phyloP scores from a whole-genome alignment of 1,284 basidiomycete species.

The Boletellus deceptivus region DNA sequence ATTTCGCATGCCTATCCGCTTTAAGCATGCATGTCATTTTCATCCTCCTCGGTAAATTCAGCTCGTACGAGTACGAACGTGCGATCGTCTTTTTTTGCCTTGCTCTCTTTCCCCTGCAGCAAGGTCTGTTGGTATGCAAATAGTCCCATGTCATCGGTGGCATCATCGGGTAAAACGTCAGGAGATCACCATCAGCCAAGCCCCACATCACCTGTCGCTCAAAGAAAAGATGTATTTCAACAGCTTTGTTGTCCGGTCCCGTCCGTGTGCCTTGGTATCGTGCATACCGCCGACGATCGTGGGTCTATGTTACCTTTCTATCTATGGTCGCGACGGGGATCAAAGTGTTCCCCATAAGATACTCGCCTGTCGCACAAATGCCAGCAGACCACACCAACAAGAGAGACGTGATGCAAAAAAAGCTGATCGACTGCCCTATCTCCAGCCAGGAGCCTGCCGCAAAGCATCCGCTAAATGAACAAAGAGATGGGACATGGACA shows the following conservation, averaged over 20 bases:
- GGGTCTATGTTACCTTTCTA: conserved; percentile 27
- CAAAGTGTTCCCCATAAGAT: conserved; percentile 49
- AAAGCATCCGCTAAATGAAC: conserved; percentile 13
- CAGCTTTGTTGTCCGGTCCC: background rate
- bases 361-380: conserved; percentile 67
- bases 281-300: conserved; percentile 21
- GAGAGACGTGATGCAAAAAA: conserved; percentile 84
- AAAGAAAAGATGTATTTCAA: background rate
- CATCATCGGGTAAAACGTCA: conserved; percentile 2
- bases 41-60: background rate
- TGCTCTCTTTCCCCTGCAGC: too few relatives aligned
- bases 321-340: conserved; percentile 14
- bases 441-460: conserved; percentile 78
- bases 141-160: conserved; percentile 3
- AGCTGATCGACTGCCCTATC: conserved; percentile 86
- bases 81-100: background rate
- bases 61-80: background rate
- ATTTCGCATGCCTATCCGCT: conserved; percentile 2
- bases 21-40: background rate
- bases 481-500: background rate
- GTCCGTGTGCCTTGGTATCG: conserved; percentile 1
- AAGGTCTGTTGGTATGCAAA: background rate
- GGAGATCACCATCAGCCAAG: conserved; percentile 1
- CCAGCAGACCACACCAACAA: conserved; percentile 78
- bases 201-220: conserved; percentile 1